phyloP scores from a whole-genome alignment of 768 basidiomycete species.

The Flagelloscypha sp. region DNA sequence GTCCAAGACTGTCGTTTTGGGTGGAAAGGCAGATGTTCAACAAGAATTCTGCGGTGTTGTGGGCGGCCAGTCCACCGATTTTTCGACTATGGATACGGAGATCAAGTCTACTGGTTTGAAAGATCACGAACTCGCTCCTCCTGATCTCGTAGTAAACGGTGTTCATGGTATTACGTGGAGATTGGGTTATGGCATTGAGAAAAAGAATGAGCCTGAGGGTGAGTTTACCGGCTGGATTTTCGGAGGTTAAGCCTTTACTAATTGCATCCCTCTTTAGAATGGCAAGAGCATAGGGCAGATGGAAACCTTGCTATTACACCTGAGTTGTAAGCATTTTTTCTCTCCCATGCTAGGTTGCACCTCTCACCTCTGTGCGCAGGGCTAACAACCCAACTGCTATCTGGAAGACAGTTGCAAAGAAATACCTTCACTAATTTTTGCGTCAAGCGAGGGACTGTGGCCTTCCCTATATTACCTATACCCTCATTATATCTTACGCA shows the following conservation, averaged over 20 bases:
- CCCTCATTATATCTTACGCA: too few relatives aligned
- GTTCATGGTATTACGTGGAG: slow-evolving; percentile 58
- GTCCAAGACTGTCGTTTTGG: slow-evolving; percentile 24
- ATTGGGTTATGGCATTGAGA: slow-evolving; percentile 47
- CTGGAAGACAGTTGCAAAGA: slow-evolving; percentile 40
- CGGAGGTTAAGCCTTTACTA: too few relatives aligned
- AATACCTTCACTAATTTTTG: too few relatives aligned
- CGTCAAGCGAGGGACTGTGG: too few relatives aligned
- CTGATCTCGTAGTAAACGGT: slow-evolving; percentile 48
- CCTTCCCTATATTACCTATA: too few relatives aligned
- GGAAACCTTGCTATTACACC: slow-evolving; percentile 23
- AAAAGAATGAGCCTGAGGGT: slow-evolving; percentile 44
- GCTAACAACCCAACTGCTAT: slow-evolving; percentile 49
- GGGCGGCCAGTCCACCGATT: slow-evolving; percentile 28
- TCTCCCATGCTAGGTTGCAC: neutral
- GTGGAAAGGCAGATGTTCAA: slow-evolving; percentile 19
- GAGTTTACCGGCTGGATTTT: too few relatives aligned
- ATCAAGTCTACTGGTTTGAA: slow-evolving; percentile 41
- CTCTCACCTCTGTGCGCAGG: slow-evolving; percentile 20
- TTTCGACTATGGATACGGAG: slow-evolving; percentile 25
- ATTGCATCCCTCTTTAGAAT: slow-evolving; percentile 15
- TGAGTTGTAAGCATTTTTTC: slow-evolving; percentile 19
- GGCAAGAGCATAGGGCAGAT: slow-evolving; percentile 26
- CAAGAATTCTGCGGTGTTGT: slow-evolving; percentile 30
- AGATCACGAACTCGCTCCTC: slow-evolving; percentile 46